Evolutionary conservation across 2,329 filamentous ascomycete genomes (phyloP).

Genomic region (Diaporthe destruens): DNA sequence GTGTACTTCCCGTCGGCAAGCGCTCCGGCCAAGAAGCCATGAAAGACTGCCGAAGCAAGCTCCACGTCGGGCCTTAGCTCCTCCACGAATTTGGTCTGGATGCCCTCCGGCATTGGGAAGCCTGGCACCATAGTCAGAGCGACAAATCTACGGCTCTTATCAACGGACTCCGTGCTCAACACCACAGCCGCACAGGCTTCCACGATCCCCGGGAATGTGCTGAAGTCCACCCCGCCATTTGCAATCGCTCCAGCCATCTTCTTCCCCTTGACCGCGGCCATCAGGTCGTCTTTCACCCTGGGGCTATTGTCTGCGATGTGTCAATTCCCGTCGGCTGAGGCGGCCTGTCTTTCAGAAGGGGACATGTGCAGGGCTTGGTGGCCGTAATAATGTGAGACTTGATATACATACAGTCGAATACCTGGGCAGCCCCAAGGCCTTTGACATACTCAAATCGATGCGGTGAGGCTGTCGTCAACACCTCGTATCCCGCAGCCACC

Average conservation of each 20-base stretch:
- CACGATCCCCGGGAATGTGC: slow-evolving; percentile 47
- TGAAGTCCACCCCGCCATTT: slow-evolving; percentile 45
- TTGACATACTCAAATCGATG: slow-evolving; percentile 52
- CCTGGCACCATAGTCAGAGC: slow-evolving; percentile 47
- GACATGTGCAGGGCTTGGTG: neutral
- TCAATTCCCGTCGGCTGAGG: neutral
- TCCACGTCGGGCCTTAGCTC: slow-evolving; percentile 48
- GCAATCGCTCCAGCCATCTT: slow-evolving; percentile 49
- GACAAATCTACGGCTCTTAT: slow-evolving; percentile 45
- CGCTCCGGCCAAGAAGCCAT: slow-evolving; percentile 55
- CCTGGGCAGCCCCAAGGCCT: slow-evolving; percentile 42
- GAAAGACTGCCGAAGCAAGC: slow-evolving; percentile 51
- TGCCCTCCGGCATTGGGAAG: slow-evolving; percentile 46
- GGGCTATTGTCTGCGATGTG: slow-evolving; percentile 42
- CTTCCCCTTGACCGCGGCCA: slow-evolving; percentile 48
- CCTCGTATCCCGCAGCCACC: slow-evolving; percentile 56
- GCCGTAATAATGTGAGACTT: neutral
- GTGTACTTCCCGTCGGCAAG: slow-evolving; percentile 52
- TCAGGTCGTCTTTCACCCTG: slow-evolving; percentile 47
- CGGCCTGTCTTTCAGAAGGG: neutral
- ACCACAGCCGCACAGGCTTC: slow-evolving; percentile 40
- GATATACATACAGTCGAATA: slow-evolving; percentile 42
- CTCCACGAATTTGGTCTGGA: slow-evolving; percentile 47
- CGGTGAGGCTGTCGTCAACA: slow-evolving; percentile 55
- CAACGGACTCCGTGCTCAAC: slow-evolving; percentile 40